These are phyloP conservation scores for Pythium periplocum DNA, from an alignment of 352 stramenopile genomes.

Conservation along the genomic window DNA sequence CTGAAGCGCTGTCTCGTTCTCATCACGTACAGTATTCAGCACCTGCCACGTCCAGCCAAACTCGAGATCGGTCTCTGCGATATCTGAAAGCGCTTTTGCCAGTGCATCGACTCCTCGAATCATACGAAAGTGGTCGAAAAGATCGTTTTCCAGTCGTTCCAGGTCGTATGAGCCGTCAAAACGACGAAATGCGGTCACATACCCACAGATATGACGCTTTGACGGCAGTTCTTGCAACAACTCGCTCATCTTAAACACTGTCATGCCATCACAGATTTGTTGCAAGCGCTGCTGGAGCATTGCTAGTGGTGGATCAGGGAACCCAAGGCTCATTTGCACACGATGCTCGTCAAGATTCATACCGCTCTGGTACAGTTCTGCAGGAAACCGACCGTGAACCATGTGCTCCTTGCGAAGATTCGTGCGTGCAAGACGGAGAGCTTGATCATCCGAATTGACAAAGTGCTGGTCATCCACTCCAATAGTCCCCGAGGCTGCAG, in stretches of 20 bases:
- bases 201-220: constrained; percentile 88
- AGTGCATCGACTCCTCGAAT: constrained; percentile 48
- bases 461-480: constrained; percentile 41
- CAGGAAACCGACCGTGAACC: constrained; percentile 58
- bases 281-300: constrained; percentile 49
- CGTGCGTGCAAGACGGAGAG: constrained; percentile 20
- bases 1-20: constrained; percentile 39
- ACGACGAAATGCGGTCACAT: constrained; percentile 47
- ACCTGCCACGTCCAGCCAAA: constrained; percentile 43
- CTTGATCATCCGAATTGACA: constrained; percentile 30
- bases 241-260: constrained; percentile 81
- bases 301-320: constrained; percentile 44
- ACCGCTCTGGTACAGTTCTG: constrained; percentile 54
- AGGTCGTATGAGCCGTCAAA: constrained; percentile 49
- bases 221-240: constrained; percentile 88
- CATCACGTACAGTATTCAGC: constrained; percentile 28
- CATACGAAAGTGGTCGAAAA: constrained; percentile 80
- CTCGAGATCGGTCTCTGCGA: constrained; percentile 60
- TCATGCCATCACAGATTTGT: constrained; percentile 71
- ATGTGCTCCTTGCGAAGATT: constrained; percentile 49
- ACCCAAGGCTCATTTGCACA: constrained; percentile 38
- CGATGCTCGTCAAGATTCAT: constrained; percentile 56
- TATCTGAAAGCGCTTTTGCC: constrained; percentile 44
- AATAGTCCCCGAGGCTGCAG: not conserved
- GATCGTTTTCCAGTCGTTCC: constrained; percentile 41